These are phyloP conservation scores for Populus tremula DNA, from an alignment of 345 rosid species.

Conservation along the genomic window DNA sequence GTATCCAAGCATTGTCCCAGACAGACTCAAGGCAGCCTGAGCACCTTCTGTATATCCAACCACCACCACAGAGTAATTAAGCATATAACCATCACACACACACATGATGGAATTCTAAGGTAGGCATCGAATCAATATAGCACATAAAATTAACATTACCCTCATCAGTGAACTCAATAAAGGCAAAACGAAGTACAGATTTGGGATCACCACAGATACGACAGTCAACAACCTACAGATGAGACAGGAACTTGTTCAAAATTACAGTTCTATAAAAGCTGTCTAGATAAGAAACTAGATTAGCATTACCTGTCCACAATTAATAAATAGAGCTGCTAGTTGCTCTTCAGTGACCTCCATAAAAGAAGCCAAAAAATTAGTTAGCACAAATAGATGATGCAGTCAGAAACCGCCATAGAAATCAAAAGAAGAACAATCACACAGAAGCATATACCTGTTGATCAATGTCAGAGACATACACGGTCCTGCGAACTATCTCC, in stretches of 20 bases:
- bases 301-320: conserved; percentile 71
- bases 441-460: conserved; percentile 44
- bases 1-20: conserved; percentile 87
- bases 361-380: background rate
- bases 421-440: background rate
- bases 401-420: background rate
- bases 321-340: conserved; percentile 78
- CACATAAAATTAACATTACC: conserved; percentile 41
- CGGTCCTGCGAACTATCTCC: conserved; percentile 80
- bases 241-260: background rate
- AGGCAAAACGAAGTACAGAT: conserved; percentile 91
- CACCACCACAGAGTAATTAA: background rate
- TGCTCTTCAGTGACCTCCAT: conserved; percentile 84
- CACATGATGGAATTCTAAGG: conserved; percentile 15
- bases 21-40: conserved; percentile 74
- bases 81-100: background rate
- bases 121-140: conserved; percentile 11
- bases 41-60: conserved; percentile 63
- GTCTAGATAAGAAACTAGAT: background rate
- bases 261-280: background rate
- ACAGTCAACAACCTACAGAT: conserved; percentile 44
- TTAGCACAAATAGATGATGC: conserved; percentile 3
- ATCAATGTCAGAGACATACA: conserved; percentile 80
- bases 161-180: conserved; percentile 88
- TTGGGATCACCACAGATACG: conserved; percentile 96